phyloP scores from a whole-genome alignment of 2,329 filamentous ascomycete species.

The Fusarium continuum region DNA sequence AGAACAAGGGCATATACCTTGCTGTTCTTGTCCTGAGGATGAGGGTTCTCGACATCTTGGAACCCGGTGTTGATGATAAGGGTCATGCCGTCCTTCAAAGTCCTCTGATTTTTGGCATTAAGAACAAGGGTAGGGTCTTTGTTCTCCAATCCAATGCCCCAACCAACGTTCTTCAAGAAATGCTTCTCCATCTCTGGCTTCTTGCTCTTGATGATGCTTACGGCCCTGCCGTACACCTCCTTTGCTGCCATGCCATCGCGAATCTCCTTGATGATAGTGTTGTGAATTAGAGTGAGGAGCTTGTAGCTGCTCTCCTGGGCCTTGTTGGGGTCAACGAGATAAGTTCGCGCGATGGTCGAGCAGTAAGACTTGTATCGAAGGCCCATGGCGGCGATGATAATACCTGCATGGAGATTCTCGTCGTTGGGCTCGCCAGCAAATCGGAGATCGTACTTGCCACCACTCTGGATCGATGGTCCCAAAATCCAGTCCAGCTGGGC shows the following conservation, averaged over 20 bases:
- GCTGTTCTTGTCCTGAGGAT: conserved; percentile 88
- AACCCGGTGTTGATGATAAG: conserved; percentile 90
- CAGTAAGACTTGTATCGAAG: conserved; percentile 96
- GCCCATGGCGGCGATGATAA: conserved; percentile 92
- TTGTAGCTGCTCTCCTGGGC: conserved; percentile 95
- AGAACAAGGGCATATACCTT: conserved; percentile 89
- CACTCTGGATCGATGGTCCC: conserved; percentile 90
- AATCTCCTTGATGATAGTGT: conserved; percentile 88
- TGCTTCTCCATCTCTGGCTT: conserved; percentile 96
- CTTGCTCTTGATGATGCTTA: conserved; percentile 82
- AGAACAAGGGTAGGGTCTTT: conserved; percentile 84
- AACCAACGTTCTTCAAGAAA: conserved; percentile 91
- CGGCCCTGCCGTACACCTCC: conserved; percentile 90
- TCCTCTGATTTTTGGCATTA: conserved; percentile 84
- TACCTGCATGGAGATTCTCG: conserved; percentile 85
- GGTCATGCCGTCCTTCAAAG: conserved; percentile 96
- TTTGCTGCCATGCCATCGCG: conserved; percentile 86
- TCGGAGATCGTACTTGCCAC: conserved; percentile 92
- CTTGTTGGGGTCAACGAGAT: conserved; percentile 96
- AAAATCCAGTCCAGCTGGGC: conserved; percentile 94
- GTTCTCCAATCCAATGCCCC: conserved; percentile 91
- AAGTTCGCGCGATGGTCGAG: conserved; percentile 90
- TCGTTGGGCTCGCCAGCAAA: conserved; percentile 82
- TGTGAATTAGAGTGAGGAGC: conserved; percentile 83
- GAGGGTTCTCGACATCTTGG: conserved; percentile 85